Percentiles rank a stretch among this genome's conserved stretches.
phyloP scores from a whole-genome alignment of 306 rosid species.

The Aeschynomene evenia region DNA sequence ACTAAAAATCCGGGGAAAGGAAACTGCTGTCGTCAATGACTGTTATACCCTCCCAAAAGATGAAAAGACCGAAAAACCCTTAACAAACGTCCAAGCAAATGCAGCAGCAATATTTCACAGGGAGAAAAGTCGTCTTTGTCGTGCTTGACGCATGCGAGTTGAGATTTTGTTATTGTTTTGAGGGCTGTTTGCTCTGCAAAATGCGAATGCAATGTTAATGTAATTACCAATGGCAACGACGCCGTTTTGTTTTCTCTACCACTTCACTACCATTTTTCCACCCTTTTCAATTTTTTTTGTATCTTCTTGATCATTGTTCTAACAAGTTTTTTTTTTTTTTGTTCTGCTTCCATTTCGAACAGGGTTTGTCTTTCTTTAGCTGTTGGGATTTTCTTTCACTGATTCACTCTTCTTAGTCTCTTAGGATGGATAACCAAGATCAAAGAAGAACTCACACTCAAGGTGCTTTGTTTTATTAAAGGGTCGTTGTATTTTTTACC shows the following conservation, averaged over 20 bases:
- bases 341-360: neutral
- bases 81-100: too few relatives aligned
- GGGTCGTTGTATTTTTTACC: neutral
- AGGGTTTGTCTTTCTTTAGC: neutral
- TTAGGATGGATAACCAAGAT: constrained; percentile 25
- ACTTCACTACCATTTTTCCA: neutral
- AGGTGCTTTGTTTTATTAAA: constrained; percentile 30
- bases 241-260: neutral
- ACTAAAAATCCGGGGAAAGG: too few relatives aligned
- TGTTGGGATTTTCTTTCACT: neutral
- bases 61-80: too few relatives aligned
- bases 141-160: neutral
- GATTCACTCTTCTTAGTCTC: neutral
- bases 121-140: neutral
- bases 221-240: neutral
- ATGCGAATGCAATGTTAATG: neutral
- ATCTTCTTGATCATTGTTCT: neutral
- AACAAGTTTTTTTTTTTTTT: neutral
- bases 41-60: too few relatives aligned
- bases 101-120: too few relatives aligned
- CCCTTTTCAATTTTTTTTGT: neutral
- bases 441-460: constrained; percentile 19
- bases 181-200: neutral
- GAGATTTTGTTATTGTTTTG: neutral
- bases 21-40: too few relatives aligned